Base-by-base conservation (phyloP, 1,139 yeast species). In the Geotrichum candidum region DNA sequence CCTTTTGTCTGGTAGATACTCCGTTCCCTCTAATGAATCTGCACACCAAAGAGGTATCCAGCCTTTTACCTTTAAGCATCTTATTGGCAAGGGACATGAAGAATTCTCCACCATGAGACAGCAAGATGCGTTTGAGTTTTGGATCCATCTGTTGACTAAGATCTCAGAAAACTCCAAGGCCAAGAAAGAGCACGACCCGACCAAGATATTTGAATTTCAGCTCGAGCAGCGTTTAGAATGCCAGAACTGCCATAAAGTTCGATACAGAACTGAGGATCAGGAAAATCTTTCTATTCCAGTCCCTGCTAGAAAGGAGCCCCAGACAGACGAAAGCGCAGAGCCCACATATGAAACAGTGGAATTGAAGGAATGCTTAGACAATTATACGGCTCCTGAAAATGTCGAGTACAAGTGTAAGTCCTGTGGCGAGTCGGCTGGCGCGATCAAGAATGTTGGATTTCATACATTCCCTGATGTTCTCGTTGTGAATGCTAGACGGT, bases 91-190 rank as follows among this genome's bases (percentile, higher is more conserved):
- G 61, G 84, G 84, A 53, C 96, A 94, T 73, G 80, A 81, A 18
- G 99, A 94, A 70, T 94, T 94, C 69, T 80, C 86, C 56, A 86
- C 96, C 0, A 89, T 87, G 80, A 84, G 85, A 68, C 99, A 94
- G 71, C 99, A 94, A 73, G 99, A 94, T 77, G 95, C 98, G 0
- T 88, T 87, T 78, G 99, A 94, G 72, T 95, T 91, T 71, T 81
- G 91, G 73, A 77, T 84, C 10, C 87, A 86, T 71, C 74, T 92
- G 25, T 70, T 87, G 50, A 89, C 87, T 63, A 81, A 83, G 66
- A 73, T 90, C 46, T 94, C 88, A 31, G 73, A 70, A 11, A 63
- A 77, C 9, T 74, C 75, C 31, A 65, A 72, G 2, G 69, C 66
- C 13, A 48, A 64, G 54, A 56, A 64, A 25, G 51, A 57, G 27